Evolutionary conservation across 768 basidiomycete genomes (phyloP), one percentile per base, ranked within the genome.

Genomic region (Filobasidium wieringae): DNA sequence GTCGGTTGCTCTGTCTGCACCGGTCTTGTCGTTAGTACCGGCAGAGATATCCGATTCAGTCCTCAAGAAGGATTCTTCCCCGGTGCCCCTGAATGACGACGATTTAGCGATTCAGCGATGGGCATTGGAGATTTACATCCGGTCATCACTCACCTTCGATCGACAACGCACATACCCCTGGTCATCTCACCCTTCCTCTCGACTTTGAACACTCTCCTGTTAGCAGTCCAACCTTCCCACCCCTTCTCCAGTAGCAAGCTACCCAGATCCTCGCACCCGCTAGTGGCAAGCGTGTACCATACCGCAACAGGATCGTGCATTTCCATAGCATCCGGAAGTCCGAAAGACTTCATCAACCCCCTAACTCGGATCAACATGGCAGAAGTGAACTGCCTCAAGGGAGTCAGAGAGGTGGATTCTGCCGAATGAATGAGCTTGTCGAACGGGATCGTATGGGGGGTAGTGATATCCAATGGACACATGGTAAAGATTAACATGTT

Each of bases 231-330:
- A 17, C 83, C 83, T 2, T 68, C 66, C 37, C 57, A 75, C 69
- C 69, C 22, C 55, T 57, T 5, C 66, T 47, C 65, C 55, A 33
- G 72, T 76, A 19, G 65, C 60, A 40, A 75, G 72, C 7, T 81
- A 79, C 78, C n/a, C n/a, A n/a, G n/a, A n/a, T n/a, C n/a, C n/a
- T n/a, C n/a, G n/a, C 22, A 65, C 62, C 19, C 45, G 39, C 24
- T 40, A 29, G 36, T 66, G 52, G 59, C 59, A 15, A 88, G 81
- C 1, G 88, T 86, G 71, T 84, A 89, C 87, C 88, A 93, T 15
- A 93, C 80, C 2, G 88, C 86, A 11, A 84, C 83, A 43, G 90
- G 85, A 65, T 96, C 91, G 66, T 96, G 91, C 55, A 92, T 78
- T 74, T 91, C 87, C 81, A 95, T 80, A 4, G 80, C 84, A 68